phyloP scores from a whole-genome alignment of 1,284 basidiomycete genomes.

The Pseudozyma hubeiensis region DNA sequence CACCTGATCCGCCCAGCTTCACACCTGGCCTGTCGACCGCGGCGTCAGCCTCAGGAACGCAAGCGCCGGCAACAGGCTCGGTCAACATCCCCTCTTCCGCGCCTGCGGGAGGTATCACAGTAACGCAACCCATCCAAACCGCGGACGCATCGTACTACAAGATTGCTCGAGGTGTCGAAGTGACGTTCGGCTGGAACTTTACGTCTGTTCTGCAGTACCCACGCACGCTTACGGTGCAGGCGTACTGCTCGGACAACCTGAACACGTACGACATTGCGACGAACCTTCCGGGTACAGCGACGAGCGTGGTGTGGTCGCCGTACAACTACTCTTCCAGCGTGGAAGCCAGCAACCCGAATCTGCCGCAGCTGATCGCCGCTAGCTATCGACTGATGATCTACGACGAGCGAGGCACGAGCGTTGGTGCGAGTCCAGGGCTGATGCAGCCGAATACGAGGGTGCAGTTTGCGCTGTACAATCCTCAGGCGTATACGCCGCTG shows the following conservation, averaged over 20 bases:
- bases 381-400: constrained; percentile 64
- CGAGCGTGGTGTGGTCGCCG: constrained; percentile 63
- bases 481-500: constrained; percentile 65
- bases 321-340: constrained; percentile 61
- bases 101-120: constrained; percentile 62
- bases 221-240: constrained; percentile 55
- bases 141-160: constrained; percentile 67
- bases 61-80: constrained; percentile 16
- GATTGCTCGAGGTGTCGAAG: constrained; percentile 59
- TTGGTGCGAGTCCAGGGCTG: constrained; percentile 46
- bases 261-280: constrained; percentile 65
- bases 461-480: constrained; percentile 66
- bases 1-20: constrained; percentile 34
- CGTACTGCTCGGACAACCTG: constrained; percentile 62
- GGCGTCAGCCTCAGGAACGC: constrained; percentile 6
- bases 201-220: constrained; percentile 62
- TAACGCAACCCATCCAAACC: constrained; percentile 64
- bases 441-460: constrained; percentile 64
- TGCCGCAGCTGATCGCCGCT: constrained; percentile 61
- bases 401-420: constrained; percentile 59
- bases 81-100: constrained; percentile 54
- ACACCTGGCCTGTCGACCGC: constrained; percentile 30
- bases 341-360: constrained; percentile 38
- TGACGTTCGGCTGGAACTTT: constrained; percentile 68
- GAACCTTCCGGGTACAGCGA: constrained; percentile 59